phyloP scores from a whole-genome alignment of 2,329 filamentous ascomycete genomes.

The Tolypocladium nubicola region DNA sequence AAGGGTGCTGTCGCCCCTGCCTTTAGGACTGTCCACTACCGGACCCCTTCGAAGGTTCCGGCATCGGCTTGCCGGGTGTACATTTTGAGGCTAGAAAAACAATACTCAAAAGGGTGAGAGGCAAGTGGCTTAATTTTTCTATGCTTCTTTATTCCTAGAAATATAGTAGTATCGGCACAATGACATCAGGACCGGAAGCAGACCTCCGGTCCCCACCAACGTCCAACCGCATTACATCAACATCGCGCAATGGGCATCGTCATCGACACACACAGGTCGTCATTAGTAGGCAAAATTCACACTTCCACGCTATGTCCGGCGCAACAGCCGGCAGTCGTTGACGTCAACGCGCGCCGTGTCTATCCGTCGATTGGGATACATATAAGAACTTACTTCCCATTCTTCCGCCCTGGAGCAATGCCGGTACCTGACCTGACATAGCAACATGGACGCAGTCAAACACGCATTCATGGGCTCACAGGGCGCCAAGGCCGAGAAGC shows the following conservation, averaged over 20 bases:
- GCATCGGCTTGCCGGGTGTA: too few species aligned
- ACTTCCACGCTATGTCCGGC: neutral
- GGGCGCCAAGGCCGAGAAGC: conserved; percentile 49
- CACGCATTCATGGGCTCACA: conserved; percentile 20
- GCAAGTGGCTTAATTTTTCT: too few species aligned
- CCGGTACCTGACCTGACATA: neutral
- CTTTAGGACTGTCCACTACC: too few species aligned
- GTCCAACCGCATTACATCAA: neutral
- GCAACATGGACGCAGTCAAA: neutral
- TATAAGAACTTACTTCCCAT: neutral
- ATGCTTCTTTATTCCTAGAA: too few species aligned
- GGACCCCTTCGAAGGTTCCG: too few species aligned
- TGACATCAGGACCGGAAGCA: too few species aligned
- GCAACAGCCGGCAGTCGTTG: neutral
- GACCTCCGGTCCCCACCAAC: neutral
- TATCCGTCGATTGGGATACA: neutral
- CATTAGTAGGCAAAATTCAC: neutral
- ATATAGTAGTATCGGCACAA: too few species aligned
- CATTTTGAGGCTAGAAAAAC: too few species aligned
- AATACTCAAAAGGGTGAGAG: too few species aligned
- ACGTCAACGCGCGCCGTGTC: neutral
- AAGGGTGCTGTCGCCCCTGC: too few species aligned
- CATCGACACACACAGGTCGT: neutral
- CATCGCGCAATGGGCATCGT: neutral
- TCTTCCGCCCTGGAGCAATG: neutral